A percentile compares a stretch with the other conserved stretches of the same genome.
phyloP scores from a whole-genome alignment of 768 basidiomycete genomes.

The Mycena rebaudengoi region DNA sequence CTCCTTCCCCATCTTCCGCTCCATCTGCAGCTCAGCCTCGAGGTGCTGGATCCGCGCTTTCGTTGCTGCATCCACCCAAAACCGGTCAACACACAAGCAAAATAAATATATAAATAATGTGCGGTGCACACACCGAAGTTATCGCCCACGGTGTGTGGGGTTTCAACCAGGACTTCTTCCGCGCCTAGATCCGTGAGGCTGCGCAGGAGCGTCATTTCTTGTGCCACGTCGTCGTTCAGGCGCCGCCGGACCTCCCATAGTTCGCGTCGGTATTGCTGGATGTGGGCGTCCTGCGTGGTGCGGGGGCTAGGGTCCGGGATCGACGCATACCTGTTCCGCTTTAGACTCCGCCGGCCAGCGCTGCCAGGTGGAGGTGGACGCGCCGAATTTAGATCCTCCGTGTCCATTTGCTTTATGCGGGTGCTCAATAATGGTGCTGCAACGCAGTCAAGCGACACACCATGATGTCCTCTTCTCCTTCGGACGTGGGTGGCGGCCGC shows the following conservation, averaged over 20 bases:
- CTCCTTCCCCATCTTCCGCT: constrained; percentile 24
- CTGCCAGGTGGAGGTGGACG: no score
- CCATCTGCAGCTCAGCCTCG: constrained; percentile 13
- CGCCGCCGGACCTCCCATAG: constrained; percentile 38
- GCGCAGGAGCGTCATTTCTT: constrained; percentile 33
- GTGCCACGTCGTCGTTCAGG: constrained; percentile 29
- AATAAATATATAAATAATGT: not conserved
- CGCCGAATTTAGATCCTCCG: no score
- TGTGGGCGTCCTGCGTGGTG: not conserved
- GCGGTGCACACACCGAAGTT: constrained; percentile 11
- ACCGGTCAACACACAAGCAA: not conserved
- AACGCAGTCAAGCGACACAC: no score
- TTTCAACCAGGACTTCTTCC: not conserved
- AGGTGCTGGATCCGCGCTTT: constrained; percentile 17
- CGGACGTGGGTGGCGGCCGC: no score
- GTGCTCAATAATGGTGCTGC: no score
- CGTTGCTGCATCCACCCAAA: not conserved
- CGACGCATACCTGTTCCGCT: not conserved
- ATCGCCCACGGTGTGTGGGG: not conserved
- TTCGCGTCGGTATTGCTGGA: constrained; percentile 29
- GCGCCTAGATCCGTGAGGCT: constrained; percentile 26
- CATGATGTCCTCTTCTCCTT: no score
- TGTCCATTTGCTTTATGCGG: constrained; percentile 19
- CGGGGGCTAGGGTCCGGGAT: not conserved
- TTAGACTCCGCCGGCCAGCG: not conserved